These are phyloP conservation scores for Starmerella roubikii DNA, from an alignment of 805 yeast species.

Conservation along the genomic window DNA sequence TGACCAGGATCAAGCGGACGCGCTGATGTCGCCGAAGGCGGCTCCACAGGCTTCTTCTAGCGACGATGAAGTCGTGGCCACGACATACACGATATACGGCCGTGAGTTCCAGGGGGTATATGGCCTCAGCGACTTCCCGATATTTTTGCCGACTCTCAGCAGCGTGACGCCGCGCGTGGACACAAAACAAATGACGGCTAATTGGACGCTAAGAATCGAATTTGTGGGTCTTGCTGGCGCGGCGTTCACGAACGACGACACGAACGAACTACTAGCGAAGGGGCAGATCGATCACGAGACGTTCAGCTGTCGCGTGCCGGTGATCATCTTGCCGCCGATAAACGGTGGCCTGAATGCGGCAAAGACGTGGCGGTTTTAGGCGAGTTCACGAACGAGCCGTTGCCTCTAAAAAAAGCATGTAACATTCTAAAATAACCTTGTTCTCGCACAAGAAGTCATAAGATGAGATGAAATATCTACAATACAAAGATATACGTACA, in stretches of 20 bases:
- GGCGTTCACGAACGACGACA: conserved; percentile 10
- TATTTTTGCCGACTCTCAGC: conserved; percentile 17
- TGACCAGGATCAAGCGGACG: neutral
- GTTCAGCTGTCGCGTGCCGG: conserved; percentile 19
- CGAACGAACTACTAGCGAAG: conserved; percentile 14
- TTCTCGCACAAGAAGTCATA: too few relatives aligned
- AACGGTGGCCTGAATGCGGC: conserved; percentile 13
- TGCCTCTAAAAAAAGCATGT: neutral
- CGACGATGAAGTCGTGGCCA: conserved; percentile 2
- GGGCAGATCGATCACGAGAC: conserved; percentile 18
- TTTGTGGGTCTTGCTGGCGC: conserved; percentile 17
- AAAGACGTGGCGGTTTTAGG: conserved; percentile 14
- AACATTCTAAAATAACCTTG: too few relatives aligned
- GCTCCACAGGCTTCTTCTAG: neutral
- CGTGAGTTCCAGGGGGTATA: conserved; percentile 13
- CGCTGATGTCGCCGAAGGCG: neutral
- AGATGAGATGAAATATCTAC: neutral
- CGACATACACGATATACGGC: conserved; percentile 14
- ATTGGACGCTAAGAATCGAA: conserved; percentile 18
- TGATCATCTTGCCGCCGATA: conserved; percentile 16
- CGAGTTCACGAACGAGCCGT: neutral
- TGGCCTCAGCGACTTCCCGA: conserved; percentile 15
- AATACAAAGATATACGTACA: neutral
- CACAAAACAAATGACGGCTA: conserved; percentile 16
- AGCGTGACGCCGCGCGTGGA: conserved; percentile 16